phyloP scores from a whole-genome alignment of 1,284 basidiomycete species.

The Sanghuangporus baumii region DNA sequence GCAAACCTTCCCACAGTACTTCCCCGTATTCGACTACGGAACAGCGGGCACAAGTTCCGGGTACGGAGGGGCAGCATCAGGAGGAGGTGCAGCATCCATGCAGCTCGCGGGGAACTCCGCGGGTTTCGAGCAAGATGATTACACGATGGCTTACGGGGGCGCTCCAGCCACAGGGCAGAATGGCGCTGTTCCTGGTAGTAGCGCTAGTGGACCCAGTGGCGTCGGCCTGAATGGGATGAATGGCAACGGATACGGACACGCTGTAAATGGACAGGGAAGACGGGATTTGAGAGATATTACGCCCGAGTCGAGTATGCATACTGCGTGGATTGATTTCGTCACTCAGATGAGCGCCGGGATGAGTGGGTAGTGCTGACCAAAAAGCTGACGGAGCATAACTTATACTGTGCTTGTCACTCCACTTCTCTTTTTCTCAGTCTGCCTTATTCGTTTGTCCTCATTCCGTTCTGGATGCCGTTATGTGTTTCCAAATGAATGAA shows the following conservation, averaged over 20 bases:
- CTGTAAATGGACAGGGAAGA: not conserved
- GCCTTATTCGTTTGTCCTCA: too few relatives aligned
- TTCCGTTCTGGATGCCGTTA: too few relatives aligned
- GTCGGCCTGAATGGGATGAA: conserved; percentile 1
- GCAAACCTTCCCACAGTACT: conserved; percentile 56
- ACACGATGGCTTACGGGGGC: conserved; percentile 5
- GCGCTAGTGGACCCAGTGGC: not conserved
- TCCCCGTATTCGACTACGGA: conserved; percentile 71
- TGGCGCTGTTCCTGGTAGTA: not conserved
- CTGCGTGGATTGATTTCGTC: conserved; percentile 35
- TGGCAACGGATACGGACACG: not conserved
- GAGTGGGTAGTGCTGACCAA: conserved; percentile 15
- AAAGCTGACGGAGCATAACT: not conserved
- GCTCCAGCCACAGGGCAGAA: not conserved
- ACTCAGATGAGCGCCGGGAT: conserved; percentile 28
- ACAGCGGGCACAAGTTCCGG: conserved; percentile 27
- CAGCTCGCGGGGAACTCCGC: not conserved
- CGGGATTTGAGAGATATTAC: conserved; percentile 13
- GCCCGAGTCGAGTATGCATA: conserved; percentile 24
- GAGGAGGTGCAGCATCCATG: not conserved
- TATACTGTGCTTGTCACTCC: not conserved
- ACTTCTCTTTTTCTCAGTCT: not conserved
- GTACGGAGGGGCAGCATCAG: not conserved
- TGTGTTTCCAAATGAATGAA: too few relatives aligned
- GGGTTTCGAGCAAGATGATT: conserved; percentile 7